A percentile compares a stretch with the other conserved stretches of the same genome.
These are phyloP conservation scores for Metarhizium anisopliae DNA, from an alignment of 2,329 filamentous ascomycete species.

Conservation along the genomic window DNA sequence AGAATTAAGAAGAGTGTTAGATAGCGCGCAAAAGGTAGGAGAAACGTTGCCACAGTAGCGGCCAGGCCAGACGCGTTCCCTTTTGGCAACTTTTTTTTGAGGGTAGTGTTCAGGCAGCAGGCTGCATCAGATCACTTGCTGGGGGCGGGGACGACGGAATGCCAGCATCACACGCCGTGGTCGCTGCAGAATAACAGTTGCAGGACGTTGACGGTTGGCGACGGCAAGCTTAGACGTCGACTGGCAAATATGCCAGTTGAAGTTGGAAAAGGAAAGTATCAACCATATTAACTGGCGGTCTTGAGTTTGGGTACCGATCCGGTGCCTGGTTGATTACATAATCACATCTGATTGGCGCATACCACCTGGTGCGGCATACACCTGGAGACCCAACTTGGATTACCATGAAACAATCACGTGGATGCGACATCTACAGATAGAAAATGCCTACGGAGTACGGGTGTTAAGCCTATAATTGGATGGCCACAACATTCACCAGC, in stretches of 20 bases:
- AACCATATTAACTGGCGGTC: neutral
- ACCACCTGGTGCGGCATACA: neutral
- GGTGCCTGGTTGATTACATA: slow-evolving; percentile 6
- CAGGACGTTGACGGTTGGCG: neutral
- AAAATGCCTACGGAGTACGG: neutral
- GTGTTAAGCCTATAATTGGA: neutral
- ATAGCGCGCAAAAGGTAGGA: neutral
- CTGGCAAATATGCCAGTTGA: slow-evolving; percentile 4
- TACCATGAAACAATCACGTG: neutral
- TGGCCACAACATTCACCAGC: neutral
- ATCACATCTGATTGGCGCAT: slow-evolving; percentile 5
- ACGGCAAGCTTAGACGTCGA: neutral
- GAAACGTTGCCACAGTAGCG: neutral
- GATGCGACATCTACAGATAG: too few species aligned
- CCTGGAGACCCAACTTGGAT: neutral
- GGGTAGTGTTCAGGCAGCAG: neutral
- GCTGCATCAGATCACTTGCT: neutral
- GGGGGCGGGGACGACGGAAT: neutral
- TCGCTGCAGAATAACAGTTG: neutral
- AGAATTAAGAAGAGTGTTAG: neutral
- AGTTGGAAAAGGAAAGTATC: slow-evolving; percentile 1
- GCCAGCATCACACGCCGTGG: neutral
- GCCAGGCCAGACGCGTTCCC: neutral
- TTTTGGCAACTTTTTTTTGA: neutral
- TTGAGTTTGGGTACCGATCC: slow-evolving; percentile 7